A percentile compares a stretch with the other conserved stretches of the same genome.
Conservation (phyloP, 352 stramenopile genomes). For the Pythium aristosporum region DNA sequence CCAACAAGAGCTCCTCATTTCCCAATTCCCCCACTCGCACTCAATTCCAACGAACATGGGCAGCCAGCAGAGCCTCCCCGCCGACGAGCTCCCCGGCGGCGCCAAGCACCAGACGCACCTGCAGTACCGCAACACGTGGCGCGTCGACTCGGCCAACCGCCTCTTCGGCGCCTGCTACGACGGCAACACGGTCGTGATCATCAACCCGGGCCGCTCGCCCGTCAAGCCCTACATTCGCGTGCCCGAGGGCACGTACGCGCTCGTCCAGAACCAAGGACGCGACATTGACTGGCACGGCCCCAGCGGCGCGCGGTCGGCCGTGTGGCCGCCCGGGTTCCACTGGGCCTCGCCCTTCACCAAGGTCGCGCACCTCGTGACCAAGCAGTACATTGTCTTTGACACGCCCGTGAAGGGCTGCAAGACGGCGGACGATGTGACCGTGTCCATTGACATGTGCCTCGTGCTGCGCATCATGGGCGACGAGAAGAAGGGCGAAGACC, state of each 20-base stretch:
- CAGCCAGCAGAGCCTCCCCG: constrained; percentile 13
- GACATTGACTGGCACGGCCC: constrained; percentile 60
- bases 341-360: constrained; percentile 75
- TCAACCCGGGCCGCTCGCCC: constrained; percentile 54
- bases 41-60: constrained; percentile 15
- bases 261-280: constrained; percentile 83
- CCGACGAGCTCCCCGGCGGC: constrained; percentile 23
- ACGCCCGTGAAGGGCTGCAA: constrained; percentile 89
- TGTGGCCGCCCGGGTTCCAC: constrained; percentile 85
- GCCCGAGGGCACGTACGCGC: constrained; percentile 86
- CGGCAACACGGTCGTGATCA: constrained; percentile 80
- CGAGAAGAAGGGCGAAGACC: constrained; percentile 77
- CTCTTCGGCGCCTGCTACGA: constrained; percentile 77
- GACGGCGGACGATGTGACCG: constrained; percentile 86
- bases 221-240: constrained; percentile 85
- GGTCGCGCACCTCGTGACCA: constrained; percentile 86
- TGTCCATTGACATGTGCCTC: constrained; percentile 85
- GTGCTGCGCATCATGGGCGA: constrained; percentile 90
- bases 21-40: constrained; percentile 3
- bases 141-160: constrained; percentile 69
- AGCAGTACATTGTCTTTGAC: constrained; percentile 88
- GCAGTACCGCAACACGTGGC: constrained; percentile 57
- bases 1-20: constrained; percentile 6
- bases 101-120: constrained; percentile 54
- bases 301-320: constrained; percentile 52